Evolutionary conservation across 2,329 filamentous ascomycete species (phyloP).

Genomic region (Phyllosticta citribraziliensis): DNA sequence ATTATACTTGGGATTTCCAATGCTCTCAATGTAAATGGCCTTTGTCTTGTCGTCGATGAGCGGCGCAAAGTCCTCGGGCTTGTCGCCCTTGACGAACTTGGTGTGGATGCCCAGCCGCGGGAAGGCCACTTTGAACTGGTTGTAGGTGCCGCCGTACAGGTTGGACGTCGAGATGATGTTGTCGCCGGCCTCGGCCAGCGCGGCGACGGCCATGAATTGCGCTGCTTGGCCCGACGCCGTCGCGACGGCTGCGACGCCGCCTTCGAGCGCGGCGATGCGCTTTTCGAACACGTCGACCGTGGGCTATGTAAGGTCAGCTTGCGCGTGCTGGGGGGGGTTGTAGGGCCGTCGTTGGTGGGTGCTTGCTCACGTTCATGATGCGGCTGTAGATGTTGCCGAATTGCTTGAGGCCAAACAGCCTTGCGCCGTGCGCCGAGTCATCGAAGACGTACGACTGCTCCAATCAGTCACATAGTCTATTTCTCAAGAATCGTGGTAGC

Average conservation of each 20-base stretch:
- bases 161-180: slow-evolving; percentile 89
- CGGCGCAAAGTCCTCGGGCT: slow-evolving; percentile 64
- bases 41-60: slow-evolving; percentile 91
- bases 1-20: slow-evolving; percentile 90
- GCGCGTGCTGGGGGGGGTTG: background rate
- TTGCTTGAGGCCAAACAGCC: slow-evolving; percentile 93
- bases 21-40: slow-evolving; percentile 83
- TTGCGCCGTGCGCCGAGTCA: slow-evolving; percentile 89
- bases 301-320: slow-evolving; percentile 43
- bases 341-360: slow-evolving; percentile 11
- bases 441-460: slow-evolving; percentile 78
- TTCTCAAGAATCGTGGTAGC: slow-evolving; percentile 12
- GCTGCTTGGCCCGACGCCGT: slow-evolving; percentile 80
- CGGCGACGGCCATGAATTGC: slow-evolving; percentile 80
- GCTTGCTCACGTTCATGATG: slow-evolving; percentile 68
- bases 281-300: slow-evolving; percentile 96
- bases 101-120: slow-evolving; percentile 79
- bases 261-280: slow-evolving; percentile 89
- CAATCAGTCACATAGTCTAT: slow-evolving; percentile 2
- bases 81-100: slow-evolving; percentile 79
- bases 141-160: slow-evolving; percentile 92
- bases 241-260: slow-evolving; percentile 77
- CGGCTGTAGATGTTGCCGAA: slow-evolving; percentile 97
- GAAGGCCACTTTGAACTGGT: slow-evolving; percentile 88
- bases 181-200: slow-evolving; percentile 79